Evolutionary conservation across 108 stramenopile genomes (phyloP), one percentile per base, ranked within the genome.

Genomic region (Nitzschia putrida): DNA sequence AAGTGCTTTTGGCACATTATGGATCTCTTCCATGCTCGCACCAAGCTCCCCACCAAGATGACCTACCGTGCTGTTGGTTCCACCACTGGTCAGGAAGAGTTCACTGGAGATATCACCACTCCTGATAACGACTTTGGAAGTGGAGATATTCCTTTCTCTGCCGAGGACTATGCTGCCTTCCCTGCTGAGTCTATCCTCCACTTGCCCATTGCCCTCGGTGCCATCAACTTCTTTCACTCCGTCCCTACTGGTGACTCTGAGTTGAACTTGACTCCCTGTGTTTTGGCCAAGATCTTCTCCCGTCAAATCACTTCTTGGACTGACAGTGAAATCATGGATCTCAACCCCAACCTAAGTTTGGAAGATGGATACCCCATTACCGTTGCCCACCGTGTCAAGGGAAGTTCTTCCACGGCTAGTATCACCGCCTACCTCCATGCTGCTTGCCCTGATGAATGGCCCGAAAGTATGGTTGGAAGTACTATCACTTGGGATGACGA

Each of bases 11-110:
- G 90, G 90, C 71, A 85, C 45, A 81, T 93, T 38, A 86, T 95
- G 77, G 61, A 63, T 45, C 61, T 63, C 10, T 71, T 84, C 29
- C 53, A 78, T 26, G 79, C 77, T 16, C 87, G 80, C 26, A 68
- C 85, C 64, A 88, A 87, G 57, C 43, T 76, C 20, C 87, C 89
- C 53, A 61, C 80, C 22, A 81, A 78, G 11, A 74, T 92, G 68
- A 88, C 95, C 18, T 95, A 95, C 80, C 90, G 95, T 65, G 95
- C 80, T 57, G 86, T 95, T 26, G 95, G 95, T 39, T 83, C 82
- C n/a, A 79, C 84, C 10, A 85, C 85, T 18, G 95, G 95, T 34
- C 81, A 83, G 10, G 53, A 51, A 3, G 95, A 95, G 61, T 92
- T 93, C 71, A 72, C 88, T 10, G 88, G 88, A n/a, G 69, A 78